Evolutionary conservation across 2,329 filamentous ascomycete genomes (phyloP).

Genomic region (Aspergillus costaricaensis): DNA sequence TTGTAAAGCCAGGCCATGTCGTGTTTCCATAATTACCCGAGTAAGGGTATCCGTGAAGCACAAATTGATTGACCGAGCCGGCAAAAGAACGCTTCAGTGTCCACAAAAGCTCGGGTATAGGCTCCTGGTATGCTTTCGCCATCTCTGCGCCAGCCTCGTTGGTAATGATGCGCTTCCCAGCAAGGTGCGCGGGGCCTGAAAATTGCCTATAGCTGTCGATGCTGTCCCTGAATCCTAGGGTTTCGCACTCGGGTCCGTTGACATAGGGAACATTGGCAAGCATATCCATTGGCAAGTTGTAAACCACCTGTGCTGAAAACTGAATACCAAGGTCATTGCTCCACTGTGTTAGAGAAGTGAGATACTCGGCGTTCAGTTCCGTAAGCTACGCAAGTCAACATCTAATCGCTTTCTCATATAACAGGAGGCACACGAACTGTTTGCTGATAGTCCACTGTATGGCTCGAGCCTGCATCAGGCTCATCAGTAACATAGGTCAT

Average conservation of each 20-base stretch:
- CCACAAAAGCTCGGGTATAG: constrained; percentile 33
- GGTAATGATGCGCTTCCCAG: constrained; percentile 43
- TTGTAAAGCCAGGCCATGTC: constrained; percentile 53
- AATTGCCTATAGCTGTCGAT: constrained; percentile 48
- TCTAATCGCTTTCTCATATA: too few relatives aligned
- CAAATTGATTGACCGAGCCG: constrained; percentile 47
- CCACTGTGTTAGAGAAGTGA: constrained; percentile 35
- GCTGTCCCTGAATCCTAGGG: constrained; percentile 37
- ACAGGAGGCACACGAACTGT: not conserved
- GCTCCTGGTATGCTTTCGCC: constrained; percentile 23
- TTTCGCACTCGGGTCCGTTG: constrained; percentile 47
- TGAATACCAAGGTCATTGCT: constrained; percentile 35
- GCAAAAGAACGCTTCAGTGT: constrained; percentile 43
- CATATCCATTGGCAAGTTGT: constrained; percentile 50
- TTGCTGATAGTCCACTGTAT: constrained; percentile 25
- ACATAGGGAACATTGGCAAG: constrained; percentile 39
- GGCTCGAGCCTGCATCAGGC: constrained; percentile 8
- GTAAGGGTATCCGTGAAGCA: constrained; percentile 50
- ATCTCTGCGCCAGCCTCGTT: constrained; percentile 40
- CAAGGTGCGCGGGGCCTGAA: constrained; percentile 42
- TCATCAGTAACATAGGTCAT: constrained; percentile 1
- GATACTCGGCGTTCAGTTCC: constrained; percentile 27
- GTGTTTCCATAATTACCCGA: constrained; percentile 48
- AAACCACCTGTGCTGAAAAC: constrained; percentile 44
- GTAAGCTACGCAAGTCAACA: not conserved